Conservation (phyloP, 2,329 filamentous ascomycete genomes). For the Stagonosporopsis chrysanthemi region DNA sequence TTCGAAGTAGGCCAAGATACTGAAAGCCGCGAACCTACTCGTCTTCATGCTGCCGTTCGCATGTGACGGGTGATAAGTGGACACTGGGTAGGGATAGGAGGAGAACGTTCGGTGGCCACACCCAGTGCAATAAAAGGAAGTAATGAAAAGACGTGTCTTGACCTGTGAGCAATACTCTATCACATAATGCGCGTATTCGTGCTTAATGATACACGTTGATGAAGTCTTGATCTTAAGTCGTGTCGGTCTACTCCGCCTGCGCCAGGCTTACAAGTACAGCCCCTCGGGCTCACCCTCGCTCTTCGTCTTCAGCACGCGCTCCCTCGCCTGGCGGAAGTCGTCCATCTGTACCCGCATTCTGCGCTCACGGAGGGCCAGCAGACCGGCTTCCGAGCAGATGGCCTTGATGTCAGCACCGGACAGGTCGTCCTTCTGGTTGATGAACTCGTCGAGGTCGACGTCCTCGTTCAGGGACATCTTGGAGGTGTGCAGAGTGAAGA, state of each 20-base stretch:
- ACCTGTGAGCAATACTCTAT: slow-evolving; percentile 7
- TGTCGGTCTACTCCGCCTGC: not conserved
- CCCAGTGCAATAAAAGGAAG: not conserved
- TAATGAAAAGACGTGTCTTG: not conserved
- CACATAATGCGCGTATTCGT: slow-evolving; percentile 3
- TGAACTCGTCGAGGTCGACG: slow-evolving; percentile 98
- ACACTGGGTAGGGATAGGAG: not conserved
- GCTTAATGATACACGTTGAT: slow-evolving; percentile 32
- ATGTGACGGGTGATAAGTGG: not conserved
- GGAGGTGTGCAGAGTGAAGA: slow-evolving; percentile 95
- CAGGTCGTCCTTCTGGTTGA: slow-evolving; percentile 96
- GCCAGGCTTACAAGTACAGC: slow-evolving; percentile 81
- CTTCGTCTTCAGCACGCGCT: slow-evolving; percentile 97
- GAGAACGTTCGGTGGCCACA: not conserved
- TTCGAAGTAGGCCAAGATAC: no score
- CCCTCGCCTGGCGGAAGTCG: slow-evolving; percentile 90
- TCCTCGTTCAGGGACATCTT: slow-evolving; percentile 98
- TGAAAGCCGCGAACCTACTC: not conserved
- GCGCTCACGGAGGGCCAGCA: slow-evolving; percentile 91
- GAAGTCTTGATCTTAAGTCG: slow-evolving; percentile 15
- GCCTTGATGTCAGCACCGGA: slow-evolving; percentile 98
- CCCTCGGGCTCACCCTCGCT: slow-evolving; percentile 98
- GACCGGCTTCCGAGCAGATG: slow-evolving; percentile 95
- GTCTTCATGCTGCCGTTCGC: not conserved
- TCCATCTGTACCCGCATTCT: slow-evolving; percentile 99